Base-by-base conservation (phyloP, 176 grass and related monocot genomes). In the Zizania latifolia region DNA sequence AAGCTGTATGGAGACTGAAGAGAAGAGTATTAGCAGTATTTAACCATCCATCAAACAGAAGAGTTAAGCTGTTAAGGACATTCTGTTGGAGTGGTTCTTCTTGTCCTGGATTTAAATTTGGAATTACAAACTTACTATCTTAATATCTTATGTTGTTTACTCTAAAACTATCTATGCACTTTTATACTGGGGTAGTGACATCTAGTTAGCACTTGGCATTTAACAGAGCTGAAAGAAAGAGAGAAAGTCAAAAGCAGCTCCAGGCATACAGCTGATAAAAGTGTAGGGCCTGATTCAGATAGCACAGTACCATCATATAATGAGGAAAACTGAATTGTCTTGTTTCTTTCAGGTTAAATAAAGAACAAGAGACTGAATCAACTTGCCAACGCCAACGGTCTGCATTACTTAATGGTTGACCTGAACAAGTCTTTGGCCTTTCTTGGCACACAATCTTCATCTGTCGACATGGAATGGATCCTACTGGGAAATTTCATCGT, bases 401-500 rank as follows among this genome's bases (percentile, higher is more conserved):
- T 29, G 68, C 29, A 46, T 28, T 80, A 75, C 36, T 75, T 75
- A 24, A 75, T 12, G 56, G 56, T 79, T 84, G 81, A 84, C 75
- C 34, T 74, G 61, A 58, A 28, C 46, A 75, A 83, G 75, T 80
- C 81, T 46, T 79, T 26, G 68, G 40, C 60, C 65, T 78, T 46
- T 35, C 68, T 51, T 86, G 68, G 51, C 62, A 11, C 43, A 28
- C 76, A 75, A 75, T 84, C 86, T 80, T 75, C 62, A 12, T 23
- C 7, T 80, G 35, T 39, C 31, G 29, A 80, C 81, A 37, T 28
- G n/a, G 12, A 2, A 54, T 41, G 10, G 70, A 80, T 83, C 35
- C 69, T 70, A 15, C 34, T 6, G 16, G 36, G 76, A 88, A 65
- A 50, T 56, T 75, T 76, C 63, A 38, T 14, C 8, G 8, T 5